A percentile compares a stretch with the other conserved stretches of the same genome.
Conservation (phyloP, 345 rosid genomes). For the Eucalyptus regnans region DNA sequence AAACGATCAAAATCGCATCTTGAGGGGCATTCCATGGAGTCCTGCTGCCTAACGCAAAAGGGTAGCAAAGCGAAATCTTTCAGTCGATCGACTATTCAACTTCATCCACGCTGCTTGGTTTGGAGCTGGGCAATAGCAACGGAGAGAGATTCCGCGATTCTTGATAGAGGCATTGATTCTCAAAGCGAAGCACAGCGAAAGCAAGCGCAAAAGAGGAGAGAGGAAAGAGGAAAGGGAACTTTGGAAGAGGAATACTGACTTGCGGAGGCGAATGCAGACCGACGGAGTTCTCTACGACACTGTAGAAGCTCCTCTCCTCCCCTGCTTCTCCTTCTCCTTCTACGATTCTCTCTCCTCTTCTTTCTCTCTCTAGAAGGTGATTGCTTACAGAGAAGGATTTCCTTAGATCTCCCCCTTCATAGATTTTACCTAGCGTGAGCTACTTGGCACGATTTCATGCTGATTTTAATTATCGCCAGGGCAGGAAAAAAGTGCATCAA, state of each 20-base stretch:
- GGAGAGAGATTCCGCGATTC: background rate
- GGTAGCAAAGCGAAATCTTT: background rate
- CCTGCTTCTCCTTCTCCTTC: rapidly evolving
- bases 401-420: background rate
- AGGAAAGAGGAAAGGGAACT: background rate
- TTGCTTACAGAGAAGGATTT: background rate
- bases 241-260: too few species aligned
- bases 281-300: background rate
- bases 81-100: background rate
- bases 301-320: background rate
- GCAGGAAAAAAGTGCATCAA: background rate
- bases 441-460: background rate
- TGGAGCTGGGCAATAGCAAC: background rate
- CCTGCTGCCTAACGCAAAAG: background rate
- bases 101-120: background rate
- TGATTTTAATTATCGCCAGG: background rate
- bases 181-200: background rate
- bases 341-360: background rate
- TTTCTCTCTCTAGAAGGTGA: background rate
- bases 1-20: background rate
- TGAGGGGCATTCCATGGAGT: background rate
- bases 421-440: background rate
- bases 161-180: background rate
- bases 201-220: background rate
- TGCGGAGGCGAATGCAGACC: background rate